Evolutionary conservation across 345 rosid species (phyloP), one percentile per base, ranked within the genome.

Genomic region (Rhodomyrtus tomentosa): DNA sequence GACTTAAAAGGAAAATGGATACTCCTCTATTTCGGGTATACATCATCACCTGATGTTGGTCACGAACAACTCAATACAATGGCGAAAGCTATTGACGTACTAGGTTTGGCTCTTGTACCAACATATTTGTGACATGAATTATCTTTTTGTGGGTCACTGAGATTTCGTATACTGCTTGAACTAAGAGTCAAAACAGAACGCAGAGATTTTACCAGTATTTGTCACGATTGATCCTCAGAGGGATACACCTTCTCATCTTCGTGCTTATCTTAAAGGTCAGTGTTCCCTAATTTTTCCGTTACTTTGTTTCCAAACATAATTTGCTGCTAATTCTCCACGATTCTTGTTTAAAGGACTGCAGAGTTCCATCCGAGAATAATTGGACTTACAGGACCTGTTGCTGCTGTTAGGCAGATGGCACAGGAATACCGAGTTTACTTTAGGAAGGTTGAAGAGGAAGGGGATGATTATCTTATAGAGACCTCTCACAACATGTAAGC

Each of bases 151-250:
- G 74, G 9, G 51, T 85, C 22, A 68, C 90, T 92, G 86, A 93
- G 83, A 84, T 45, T 86, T 49, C 73, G 14, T 82, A 24, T 85
- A 87, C 84, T 88, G 83, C 82, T 68, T 88, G 89, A 83, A 84
- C 82, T 52, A 90, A 97, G 99, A 93, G 68, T 89, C 90, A 9
- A 88, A 87, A 82, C 91, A 90, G 86, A 89, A 91, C 27, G 81
- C 86, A 25, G 92, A 91, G 92, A 89, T 95, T 82, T 80, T 97
- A 80, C 99, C 98, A 8, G 91, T 95, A 52, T 97, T 92, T 83
- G 96, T 97, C 81, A 93, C 98, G 18, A 91, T 97, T 58, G 99
- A 97, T 91, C 99, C 99, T 86, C 95, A 92, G 82, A 93, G 98
- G 24, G 99, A 97, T 76, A 91, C 91, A 32, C 93, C 94, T 82